A percentile compares a stretch with the other conserved stretches of the same genome.
Conservation (phyloP, 768 basidiomycete genomes). For the Lentinula lateritia region DNA sequence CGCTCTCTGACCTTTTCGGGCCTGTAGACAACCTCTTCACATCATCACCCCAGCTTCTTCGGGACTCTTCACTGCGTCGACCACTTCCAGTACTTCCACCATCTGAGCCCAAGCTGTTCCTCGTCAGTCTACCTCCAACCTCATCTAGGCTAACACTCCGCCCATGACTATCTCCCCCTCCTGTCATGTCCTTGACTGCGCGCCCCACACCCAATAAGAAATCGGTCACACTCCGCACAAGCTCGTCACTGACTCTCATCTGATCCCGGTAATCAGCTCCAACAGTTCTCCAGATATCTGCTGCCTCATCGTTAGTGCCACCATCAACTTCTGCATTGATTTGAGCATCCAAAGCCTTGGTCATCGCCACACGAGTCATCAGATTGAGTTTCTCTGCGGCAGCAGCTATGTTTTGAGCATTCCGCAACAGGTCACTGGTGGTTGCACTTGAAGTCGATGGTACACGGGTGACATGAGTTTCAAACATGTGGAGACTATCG, state of each 20-base stretch:
- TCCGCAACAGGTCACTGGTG: conserved; percentile 50
- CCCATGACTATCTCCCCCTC: conserved; percentile 32
- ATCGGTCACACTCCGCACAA: conserved; percentile 70
- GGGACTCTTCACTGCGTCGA: conserved; percentile 48
- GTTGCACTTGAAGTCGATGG: conserved; percentile 35
- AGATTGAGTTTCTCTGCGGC: conserved; percentile 64
- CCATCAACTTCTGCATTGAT: conserved; percentile 69
- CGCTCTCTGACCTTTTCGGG: conserved; percentile 29
- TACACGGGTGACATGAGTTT: conserved; percentile 55
- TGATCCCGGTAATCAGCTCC: conserved; percentile 71
- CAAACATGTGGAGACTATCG: conserved; percentile 67
- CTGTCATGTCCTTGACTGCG: conserved; percentile 52
- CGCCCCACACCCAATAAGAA: conserved; percentile 73
- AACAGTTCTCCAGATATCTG: conserved; percentile 62
- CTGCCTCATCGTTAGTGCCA: conserved; percentile 27
- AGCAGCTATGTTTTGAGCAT: conserved; percentile 58
- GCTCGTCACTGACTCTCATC: conserved; percentile 68
- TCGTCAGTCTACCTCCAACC: conserved; percentile 27
- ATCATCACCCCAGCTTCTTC: conserved; percentile 42
- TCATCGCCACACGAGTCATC: conserved; percentile 50
- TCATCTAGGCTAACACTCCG: conserved; percentile 54
- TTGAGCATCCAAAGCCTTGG: conserved; percentile 63
- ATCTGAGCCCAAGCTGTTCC: conserved; percentile 23
- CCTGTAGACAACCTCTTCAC: conserved; percentile 8
- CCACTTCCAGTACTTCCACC: conserved; percentile 26